These are phyloP conservation scores for Trichophyton verrucosum DNA, from an alignment of 2,329 filamentous ascomycete species.

Conservation along the genomic window DNA sequence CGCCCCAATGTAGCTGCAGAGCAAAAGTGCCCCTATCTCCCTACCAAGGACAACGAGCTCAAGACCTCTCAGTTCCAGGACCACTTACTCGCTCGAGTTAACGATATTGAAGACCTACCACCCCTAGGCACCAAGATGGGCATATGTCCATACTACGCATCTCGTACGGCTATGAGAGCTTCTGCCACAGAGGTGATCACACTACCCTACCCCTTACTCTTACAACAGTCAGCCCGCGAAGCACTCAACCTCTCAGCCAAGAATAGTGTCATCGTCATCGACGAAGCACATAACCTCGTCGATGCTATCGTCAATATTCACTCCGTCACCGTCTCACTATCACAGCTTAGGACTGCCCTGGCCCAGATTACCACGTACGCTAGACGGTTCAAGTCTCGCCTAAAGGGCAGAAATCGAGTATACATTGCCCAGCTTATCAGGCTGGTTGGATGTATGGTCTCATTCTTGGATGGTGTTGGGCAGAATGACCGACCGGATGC, in stretches of 20 bases:
- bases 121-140: slow-evolving; percentile 63
- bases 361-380: slow-evolving; percentile 71
- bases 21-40: slow-evolving; percentile 63
- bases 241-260: slow-evolving; percentile 77
- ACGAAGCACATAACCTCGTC: slow-evolving; percentile 97
- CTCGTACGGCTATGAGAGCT: slow-evolving; percentile 64
- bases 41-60: slow-evolving; percentile 60
- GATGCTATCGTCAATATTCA: slow-evolving; percentile 83
- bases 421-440: slow-evolving; percentile 81
- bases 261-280: slow-evolving; percentile 82
- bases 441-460: slow-evolving; percentile 64
- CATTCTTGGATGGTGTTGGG: slow-evolving; percentile 51
- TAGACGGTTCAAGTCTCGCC: slow-evolving; percentile 70
- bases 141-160: slow-evolving; percentile 95
- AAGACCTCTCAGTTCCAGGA: slow-evolving; percentile 74
- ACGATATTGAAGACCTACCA: slow-evolving; percentile 86
- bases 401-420: slow-evolving; percentile 83
- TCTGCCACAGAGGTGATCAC: slow-evolving; percentile 61
- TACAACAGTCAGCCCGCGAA: slow-evolving; percentile 78
- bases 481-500: slow-evolving; percentile 42
- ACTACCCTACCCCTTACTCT: slow-evolving; percentile 76
- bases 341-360: slow-evolving; percentile 59
- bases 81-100: slow-evolving; percentile 66
- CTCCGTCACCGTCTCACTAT: slow-evolving; percentile 61
- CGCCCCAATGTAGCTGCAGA: slow-evolving; percentile 51